phyloP scores from a whole-genome alignment of 345 rosid genomes.

The Punica granatum region DNA sequence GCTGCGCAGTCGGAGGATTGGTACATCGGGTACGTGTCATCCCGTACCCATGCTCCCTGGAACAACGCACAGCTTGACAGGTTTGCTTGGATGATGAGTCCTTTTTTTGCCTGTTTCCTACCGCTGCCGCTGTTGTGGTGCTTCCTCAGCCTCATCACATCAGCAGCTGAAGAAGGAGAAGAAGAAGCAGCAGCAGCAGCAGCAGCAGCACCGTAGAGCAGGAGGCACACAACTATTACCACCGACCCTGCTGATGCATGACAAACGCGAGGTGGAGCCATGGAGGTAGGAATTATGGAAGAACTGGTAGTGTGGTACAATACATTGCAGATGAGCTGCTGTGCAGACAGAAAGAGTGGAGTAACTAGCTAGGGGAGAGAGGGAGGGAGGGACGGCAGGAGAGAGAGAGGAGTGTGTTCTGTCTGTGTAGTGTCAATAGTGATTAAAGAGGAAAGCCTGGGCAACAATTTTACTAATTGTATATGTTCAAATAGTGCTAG shows the following conservation, averaged over 20 bases:
- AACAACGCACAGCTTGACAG: slow-evolving; percentile 9
- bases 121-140: background rate
- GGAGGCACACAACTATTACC: background rate
- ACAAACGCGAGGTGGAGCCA: background rate
- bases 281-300: background rate
- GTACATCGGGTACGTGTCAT: slow-evolving; percentile 14
- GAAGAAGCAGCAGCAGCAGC: background rate
- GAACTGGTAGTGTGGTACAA: no score
- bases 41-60: slow-evolving; percentile 15
- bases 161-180: no score
- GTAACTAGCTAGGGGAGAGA: no score
- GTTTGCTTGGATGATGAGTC: background rate
- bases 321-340: no score
- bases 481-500: no score
- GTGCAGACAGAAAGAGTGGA: background rate
- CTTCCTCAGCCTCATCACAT: background rate
- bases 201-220: background rate
- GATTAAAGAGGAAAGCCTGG: no score
- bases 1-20: slow-evolving; percentile 16
- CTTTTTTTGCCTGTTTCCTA: background rate
- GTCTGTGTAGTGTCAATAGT: no score
- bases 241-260: background rate
- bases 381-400: no score
- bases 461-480: no score
- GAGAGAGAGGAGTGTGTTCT: no score